phyloP scores from a whole-genome alignment of 768 basidiomycete species.

The Termitomyces eurrhizus region DNA sequence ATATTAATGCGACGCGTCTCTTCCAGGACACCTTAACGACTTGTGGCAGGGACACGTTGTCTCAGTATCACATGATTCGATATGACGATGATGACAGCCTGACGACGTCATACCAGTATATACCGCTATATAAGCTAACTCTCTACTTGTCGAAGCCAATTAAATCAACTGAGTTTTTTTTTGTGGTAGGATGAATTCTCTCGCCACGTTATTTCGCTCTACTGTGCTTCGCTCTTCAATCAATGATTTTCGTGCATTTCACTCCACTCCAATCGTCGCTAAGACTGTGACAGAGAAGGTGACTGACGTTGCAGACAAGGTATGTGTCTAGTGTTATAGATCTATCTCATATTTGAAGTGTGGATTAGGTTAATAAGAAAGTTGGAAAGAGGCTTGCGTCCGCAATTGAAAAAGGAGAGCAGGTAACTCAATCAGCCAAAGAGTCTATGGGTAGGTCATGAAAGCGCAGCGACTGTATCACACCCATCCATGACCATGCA shows the following conservation, averaged over 20 bases:
- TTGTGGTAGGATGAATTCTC: slow-evolving; percentile 9
- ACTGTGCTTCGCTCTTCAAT: slow-evolving; percentile 10
- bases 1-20: background rate
- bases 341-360: background rate
- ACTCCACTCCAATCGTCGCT: slow-evolving; percentile 28
- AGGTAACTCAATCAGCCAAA: slow-evolving; percentile 36
- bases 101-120: slow-evolving; percentile 8
- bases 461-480: background rate
- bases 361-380: slow-evolving; percentile 38
- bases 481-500: slow-evolving; percentile 12
- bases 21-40: background rate
- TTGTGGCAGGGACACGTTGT: background rate
- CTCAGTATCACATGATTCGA: background rate
- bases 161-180: background rate
- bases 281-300: slow-evolving; percentile 44
- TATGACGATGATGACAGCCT: slow-evolving; percentile 11
- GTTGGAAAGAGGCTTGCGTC: slow-evolving; percentile 42
- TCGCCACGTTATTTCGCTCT: slow-evolving; percentile 10
- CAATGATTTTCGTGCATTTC: slow-evolving; percentile 24
- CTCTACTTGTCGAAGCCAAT: background rate
- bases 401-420: slow-evolving; percentile 44
- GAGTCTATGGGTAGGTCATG: slow-evolving; percentile 34
- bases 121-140: background rate
- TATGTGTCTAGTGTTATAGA: slow-evolving; percentile 12
- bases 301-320: slow-evolving; percentile 39